Percentiles rank a stretch among this genome's conserved stretches.
phyloP scores from a whole-genome alignment of 179 eudicot genomes.

The Patellifolia procumbens region DNA sequence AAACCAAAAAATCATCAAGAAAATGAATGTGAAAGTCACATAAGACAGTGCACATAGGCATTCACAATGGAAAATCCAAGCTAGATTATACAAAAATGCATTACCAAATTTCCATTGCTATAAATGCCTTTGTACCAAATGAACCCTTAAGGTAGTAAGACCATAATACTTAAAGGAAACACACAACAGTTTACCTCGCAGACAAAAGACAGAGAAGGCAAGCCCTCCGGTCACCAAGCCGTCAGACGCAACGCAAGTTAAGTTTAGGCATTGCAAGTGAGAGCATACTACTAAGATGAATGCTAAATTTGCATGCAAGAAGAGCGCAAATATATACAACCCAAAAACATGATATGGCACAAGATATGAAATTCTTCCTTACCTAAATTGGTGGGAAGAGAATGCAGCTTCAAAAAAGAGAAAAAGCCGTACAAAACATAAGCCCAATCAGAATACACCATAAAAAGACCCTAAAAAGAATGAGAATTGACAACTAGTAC shows the following conservation, averaged over 20 bases:
- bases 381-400: constrained; percentile 31
- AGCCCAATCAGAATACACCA: constrained; percentile 28
- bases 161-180: background rate
- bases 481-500: constrained; percentile 11
- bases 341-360: constrained; percentile 20
- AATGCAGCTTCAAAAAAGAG: constrained; percentile 14
- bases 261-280: no score
- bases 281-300: background rate
- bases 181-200: background rate
- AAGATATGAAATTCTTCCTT: constrained; percentile 19
- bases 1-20: background rate
- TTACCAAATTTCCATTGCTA: background rate
- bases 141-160: background rate
- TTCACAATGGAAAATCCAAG: background rate
- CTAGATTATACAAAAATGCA: background rate
- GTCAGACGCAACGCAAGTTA: no score
- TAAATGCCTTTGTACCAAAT: background rate
- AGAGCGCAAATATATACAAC: background rate
- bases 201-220: background rate
- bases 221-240: no score
- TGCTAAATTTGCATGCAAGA: constrained; percentile 17
- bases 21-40: background rate
- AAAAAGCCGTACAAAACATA: constrained; percentile 17
- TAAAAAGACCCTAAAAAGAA: constrained; percentile 19
- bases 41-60: background rate